Evolutionary conservation across 1,139 yeast species (phyloP).

Genomic region (Geotrichum restrictum): DNA sequence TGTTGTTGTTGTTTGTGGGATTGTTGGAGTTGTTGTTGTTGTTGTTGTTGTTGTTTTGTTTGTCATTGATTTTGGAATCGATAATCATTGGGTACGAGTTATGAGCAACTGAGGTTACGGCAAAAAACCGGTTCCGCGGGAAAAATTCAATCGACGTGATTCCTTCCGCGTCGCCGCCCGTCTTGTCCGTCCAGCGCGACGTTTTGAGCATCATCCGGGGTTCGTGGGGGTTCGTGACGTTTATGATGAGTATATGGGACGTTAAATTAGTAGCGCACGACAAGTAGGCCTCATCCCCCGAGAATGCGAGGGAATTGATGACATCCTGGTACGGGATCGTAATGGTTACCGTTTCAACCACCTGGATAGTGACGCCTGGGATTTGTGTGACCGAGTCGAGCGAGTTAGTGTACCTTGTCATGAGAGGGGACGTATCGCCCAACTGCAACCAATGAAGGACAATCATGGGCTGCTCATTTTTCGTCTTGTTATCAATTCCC

Average conservation of each 20-base stretch:
- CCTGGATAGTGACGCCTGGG: conserved; percentile 15
- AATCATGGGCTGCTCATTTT: conserved; percentile 75
- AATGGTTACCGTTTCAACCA: conserved; percentile 59
- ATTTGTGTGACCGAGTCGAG: neutral
- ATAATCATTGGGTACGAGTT: conserved; percentile 55
- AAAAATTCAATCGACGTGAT: conserved; percentile 77
- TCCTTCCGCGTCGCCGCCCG: conserved; percentile 70
- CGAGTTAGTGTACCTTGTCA: conserved; percentile 11
- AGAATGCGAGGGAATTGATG: conserved; percentile 66
- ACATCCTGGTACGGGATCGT: conserved; percentile 86
- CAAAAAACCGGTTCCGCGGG: conserved; percentile 53
- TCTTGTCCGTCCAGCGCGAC: conserved; percentile 54
- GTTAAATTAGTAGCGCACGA: conserved; percentile 84
- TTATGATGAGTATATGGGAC: conserved; percentile 70
- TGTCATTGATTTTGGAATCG: conserved; percentile 50
- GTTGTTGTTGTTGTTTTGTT: too few species aligned
- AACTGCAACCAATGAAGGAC: conserved; percentile 52
- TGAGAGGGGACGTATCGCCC: conserved; percentile 18
- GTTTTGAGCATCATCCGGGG: conserved; percentile 73
- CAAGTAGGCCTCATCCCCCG: conserved; percentile 63
- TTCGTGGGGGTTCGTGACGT: conserved; percentile 56
- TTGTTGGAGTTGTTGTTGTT: too few species aligned
- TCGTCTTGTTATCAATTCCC: conserved; percentile 66
- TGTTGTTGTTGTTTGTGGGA: too few species aligned
- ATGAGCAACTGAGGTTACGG: conserved; percentile 57